Conservation (phyloP, 352 stramenopile species). For the Globisporangium cederbergense region DNA sequence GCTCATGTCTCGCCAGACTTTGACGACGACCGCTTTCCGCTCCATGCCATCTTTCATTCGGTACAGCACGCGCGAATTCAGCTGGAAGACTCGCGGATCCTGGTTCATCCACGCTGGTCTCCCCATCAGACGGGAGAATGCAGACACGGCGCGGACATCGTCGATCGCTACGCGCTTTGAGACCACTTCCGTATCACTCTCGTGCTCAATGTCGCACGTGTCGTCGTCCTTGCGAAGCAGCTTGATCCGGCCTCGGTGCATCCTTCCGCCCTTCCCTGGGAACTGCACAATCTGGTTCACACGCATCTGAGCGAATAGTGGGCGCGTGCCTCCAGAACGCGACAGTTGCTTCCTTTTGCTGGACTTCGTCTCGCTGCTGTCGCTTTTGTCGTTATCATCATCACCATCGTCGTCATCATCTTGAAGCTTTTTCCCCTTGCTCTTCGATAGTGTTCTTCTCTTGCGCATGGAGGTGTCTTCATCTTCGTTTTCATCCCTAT, state of each 20-base stretch:
- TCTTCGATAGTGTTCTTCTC: conserved; percentile 19
- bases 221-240: conserved; percentile 37
- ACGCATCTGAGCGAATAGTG: conserved; percentile 26
- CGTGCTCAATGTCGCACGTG: conserved; percentile 59
- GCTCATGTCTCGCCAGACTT: conserved; percentile 29
- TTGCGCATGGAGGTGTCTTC: conserved; percentile 25
- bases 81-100: conserved; percentile 25
- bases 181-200: conserved; percentile 43
- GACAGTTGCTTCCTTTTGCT: neutral
- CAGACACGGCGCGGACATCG: conserved; percentile 25
- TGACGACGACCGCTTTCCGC: conserved; percentile 53
- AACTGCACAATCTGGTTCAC: conserved; percentile 59
- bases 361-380: neutral
- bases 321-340: neutral
- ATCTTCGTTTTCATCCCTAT: conserved; percentile 12
- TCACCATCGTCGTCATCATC: conserved; percentile 18
- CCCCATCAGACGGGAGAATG: conserved; percentile 27
- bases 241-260: conserved; percentile 47
- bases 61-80: conserved; percentile 58
- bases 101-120: conserved; percentile 13
- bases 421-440: conserved; percentile 13
- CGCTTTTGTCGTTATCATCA: conserved; percentile 1
- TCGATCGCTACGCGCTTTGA: conserved; percentile 43
- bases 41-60: conserved; percentile 41
- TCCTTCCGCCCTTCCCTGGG: conserved; percentile 36